phyloP scores from a whole-genome alignment of 2,329 filamentous ascomycete genomes.

The Verticillium longisporum region DNA sequence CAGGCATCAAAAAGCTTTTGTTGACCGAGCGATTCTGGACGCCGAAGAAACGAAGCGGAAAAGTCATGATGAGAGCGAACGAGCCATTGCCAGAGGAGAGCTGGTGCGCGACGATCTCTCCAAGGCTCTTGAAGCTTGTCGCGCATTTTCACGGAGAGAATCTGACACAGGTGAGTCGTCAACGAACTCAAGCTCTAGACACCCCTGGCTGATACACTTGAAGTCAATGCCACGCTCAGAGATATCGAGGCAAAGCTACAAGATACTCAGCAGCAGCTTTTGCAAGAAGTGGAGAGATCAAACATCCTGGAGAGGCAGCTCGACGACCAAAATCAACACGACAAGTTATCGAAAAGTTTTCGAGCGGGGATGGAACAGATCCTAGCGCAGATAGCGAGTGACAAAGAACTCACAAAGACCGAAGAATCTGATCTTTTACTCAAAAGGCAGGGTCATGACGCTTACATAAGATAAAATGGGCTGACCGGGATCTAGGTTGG shows the following conservation, averaged over 20 bases:
- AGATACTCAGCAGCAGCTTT: not conserved
- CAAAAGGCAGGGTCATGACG: not conserved
- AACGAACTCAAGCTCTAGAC: not conserved
- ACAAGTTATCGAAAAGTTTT: not conserved
- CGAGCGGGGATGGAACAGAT: not conserved
- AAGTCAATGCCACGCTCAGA: not conserved
- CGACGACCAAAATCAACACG: not conserved
- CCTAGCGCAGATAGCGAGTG: not conserved
- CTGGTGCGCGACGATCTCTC: slow-evolving; percentile 5
- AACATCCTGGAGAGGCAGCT: not conserved
- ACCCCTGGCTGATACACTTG: not conserved
- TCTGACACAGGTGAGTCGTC: not conserved
- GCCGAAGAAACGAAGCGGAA: slow-evolving; percentile 23
- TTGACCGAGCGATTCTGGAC: slow-evolving; percentile 24
- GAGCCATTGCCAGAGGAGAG: slow-evolving; percentile 6
- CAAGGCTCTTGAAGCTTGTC: not conserved
- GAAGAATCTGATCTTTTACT: not conserved
- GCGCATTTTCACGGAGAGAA: not conserved
- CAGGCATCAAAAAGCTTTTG: slow-evolving; percentile 22
- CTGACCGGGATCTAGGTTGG: not conserved
- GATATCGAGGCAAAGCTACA: not conserved
- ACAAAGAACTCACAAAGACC: not conserved
- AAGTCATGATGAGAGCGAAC: slow-evolving; percentile 14
- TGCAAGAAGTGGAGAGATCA: not conserved
- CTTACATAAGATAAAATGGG: not conserved